Percentiles rank a stretch among this genome's conserved stretches.
Evolutionary conservation across 176 grass and related monocot species (phyloP).

Genomic region (Oryza nivara): DNA sequence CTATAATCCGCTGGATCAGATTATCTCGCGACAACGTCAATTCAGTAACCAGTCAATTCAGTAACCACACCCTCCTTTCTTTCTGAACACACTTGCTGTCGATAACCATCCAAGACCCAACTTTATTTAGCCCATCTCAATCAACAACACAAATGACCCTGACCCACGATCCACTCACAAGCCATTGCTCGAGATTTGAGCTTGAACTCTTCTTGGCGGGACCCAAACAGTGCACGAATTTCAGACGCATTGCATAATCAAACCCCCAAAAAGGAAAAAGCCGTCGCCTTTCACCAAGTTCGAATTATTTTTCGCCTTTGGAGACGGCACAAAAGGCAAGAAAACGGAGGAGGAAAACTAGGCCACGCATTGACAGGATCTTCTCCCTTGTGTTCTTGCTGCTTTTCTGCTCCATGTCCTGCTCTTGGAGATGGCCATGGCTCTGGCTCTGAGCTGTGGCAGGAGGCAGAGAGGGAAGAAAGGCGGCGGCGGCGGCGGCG

Average conservation of each 20-base stretch:
- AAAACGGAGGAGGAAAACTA: background rate
- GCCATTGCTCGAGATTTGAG: background rate
- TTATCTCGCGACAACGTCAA: background rate
- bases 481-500: background rate
- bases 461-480: constrained; percentile 3
- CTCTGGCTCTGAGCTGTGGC: constrained; percentile 25
- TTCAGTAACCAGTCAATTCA: constrained; percentile 16
- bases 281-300: background rate
- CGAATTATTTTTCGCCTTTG: constrained; percentile 22
- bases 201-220: constrained; percentile 43
- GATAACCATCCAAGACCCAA: constrained; percentile 38
- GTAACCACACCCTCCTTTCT: constrained; percentile 24
- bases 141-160: constrained; percentile 3
- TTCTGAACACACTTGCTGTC: constrained; percentile 22
- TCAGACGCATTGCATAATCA: constrained; percentile 34
- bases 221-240: constrained; percentile 23
- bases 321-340: background rate
- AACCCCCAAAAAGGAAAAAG: background rate
- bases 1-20: constrained; percentile 4
- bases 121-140: constrained; percentile 32
- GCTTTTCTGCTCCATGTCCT: background rate
- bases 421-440: constrained; percentile 16
- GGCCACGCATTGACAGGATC: constrained; percentile 15
- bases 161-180: constrained; percentile 7
- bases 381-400: background rate